Evolutionary conservation across 768 basidiomycete species (phyloP), one percentile per base, ranked within the genome.

Genomic region (Lentinus brumalis): DNA sequence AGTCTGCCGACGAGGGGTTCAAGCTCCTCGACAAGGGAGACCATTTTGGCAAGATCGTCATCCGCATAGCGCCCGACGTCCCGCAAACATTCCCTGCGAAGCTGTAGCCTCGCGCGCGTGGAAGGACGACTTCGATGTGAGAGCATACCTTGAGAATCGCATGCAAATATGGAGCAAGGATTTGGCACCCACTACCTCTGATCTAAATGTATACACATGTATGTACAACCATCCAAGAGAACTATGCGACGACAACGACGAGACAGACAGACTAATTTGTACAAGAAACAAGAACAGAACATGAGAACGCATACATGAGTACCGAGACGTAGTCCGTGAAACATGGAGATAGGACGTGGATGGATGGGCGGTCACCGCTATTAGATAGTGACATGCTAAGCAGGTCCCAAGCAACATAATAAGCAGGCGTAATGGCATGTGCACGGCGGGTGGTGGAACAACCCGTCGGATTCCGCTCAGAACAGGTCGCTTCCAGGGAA

Each of bases 1-100:
- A 81, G 53, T 72, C 76, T 3, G 85, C 83, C 5, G 86, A 89
- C 65, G 74, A 87, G 60, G 92, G 90, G 3, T 94, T 94, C 70
- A 80, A 85, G 63, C 73, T 87, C 49, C 76, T 94, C 69, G 79
- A 81, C 60, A 74, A 73, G 4, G 89, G 87, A 15, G 78, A 80
- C 14, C 89, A 91, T 66, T 92, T 92, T 69, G 91, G 92, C 15
- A 93, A 93, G 73, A 83, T 93, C 31, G 85, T 92, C 39, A 73
- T 89, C 56, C 81, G 75, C 61, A 69, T 90, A 15, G 30, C 53
- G 12, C 15, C 32, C 40, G 61, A 62, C 26, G 49, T 50, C n/a
- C 50, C 59, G 8, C 49, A 45, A 41, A 42, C 31, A 4, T 55
- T 42, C 49, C 53, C 46, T 6, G 54, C 57, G 15, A 63, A 56